A percentile compares a stretch with the other conserved stretches of the same genome.
Conservation (phyloP, 2,329 filamentous ascomycete genomes). For the Nigrograna mackinnonii region DNA sequence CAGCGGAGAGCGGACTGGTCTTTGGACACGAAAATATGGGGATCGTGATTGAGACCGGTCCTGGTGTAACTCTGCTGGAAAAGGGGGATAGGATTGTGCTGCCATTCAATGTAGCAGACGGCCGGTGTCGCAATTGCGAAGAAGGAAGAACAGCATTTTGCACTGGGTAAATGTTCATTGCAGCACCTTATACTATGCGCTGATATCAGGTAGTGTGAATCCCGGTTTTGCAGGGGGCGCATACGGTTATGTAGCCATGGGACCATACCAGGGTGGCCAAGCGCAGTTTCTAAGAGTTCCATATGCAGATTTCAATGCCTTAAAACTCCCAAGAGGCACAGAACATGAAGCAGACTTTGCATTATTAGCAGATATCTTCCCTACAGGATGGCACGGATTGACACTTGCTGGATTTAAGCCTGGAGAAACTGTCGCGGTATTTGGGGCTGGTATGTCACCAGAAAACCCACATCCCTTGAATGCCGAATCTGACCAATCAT, state of each 20-base stretch:
- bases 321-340: conserved; percentile 63
- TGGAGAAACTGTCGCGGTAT: conserved; percentile 66
- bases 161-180: conserved; percentile 50
- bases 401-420: conserved; percentile 62
- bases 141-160: conserved; percentile 68
- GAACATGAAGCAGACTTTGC: conserved; percentile 66
- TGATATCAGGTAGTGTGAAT: conserved; percentile 48
- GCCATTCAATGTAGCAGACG: conserved; percentile 68
- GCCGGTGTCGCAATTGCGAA: conserved; percentile 66
- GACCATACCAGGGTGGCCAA: conserved; percentile 59
- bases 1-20: conserved; percentile 63
- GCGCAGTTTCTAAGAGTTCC: conserved; percentile 68
- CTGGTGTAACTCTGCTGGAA: conserved; percentile 63
- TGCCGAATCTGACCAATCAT: conserved; percentile 1
- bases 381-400: conserved; percentile 61
- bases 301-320: conserved; percentile 68
- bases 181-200: not conserved
- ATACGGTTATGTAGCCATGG: conserved; percentile 67
- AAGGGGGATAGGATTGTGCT: conserved; percentile 67
- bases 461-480: not conserved
- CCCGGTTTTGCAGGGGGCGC: conserved; percentile 63
- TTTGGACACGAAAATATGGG: conserved; percentile 69
- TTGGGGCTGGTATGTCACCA: conserved; percentile 58
- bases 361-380: conserved; percentile 54
- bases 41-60: conserved; percentile 58